Conservation (phyloP, 176 grass and related monocot species). For the Secale cereale region DNA sequence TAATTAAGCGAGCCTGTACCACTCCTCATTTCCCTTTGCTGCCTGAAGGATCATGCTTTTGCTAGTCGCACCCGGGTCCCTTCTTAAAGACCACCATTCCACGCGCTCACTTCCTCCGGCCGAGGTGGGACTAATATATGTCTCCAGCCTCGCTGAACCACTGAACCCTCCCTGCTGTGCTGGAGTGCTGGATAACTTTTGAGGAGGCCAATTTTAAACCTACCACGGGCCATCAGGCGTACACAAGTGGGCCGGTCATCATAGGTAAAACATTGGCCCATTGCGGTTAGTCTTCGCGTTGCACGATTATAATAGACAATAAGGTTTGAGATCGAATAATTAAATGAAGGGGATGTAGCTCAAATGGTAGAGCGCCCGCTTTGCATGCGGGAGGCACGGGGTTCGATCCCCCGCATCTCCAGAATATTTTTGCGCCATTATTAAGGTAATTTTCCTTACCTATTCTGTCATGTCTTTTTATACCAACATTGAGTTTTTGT, state of each 20-base stretch:
- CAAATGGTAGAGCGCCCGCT: constrained; percentile 99
- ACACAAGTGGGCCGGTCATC: no score
- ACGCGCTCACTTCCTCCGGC: background rate
- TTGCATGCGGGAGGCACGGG: constrained; percentile 99
- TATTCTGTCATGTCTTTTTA: no score
- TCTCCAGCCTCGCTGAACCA: background rate
- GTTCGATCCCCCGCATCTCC: constrained; percentile 98
- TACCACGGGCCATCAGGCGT: no score
- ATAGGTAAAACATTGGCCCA: no score
- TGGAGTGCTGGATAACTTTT: no score
- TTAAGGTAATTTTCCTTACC: no score
- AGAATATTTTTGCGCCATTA: no score
- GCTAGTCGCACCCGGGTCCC: background rate
- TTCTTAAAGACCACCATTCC: background rate
- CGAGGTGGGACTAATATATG: background rate
- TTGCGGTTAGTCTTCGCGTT: no score
- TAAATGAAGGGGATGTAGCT: constrained; percentile 43
- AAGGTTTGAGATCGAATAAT: accelerated
- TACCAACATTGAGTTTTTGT: no score
- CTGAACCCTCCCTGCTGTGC: no score
- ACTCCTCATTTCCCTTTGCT: background rate
- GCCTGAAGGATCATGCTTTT: background rate
- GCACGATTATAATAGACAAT: no score
- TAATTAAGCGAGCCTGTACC: background rate
- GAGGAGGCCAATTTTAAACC: no score